Conservation (phyloP, 2,329 filamentous ascomycete genomes). For the Dryadomyces quercivorus region DNA sequence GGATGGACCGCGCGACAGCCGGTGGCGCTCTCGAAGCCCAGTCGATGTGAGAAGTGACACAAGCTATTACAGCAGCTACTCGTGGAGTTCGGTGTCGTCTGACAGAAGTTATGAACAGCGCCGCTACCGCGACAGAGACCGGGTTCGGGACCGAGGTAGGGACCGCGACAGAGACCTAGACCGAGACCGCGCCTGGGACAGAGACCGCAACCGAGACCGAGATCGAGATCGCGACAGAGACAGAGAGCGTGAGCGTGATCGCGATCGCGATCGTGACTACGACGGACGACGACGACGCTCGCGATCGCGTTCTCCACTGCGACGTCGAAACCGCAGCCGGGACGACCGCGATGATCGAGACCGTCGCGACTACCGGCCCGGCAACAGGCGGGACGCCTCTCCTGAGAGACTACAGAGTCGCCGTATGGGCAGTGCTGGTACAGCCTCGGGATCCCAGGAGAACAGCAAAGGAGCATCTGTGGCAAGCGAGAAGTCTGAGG, state of each 20-base stretch:
- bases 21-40: conserved; percentile 50
- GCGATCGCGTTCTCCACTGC: conserved; percentile 45
- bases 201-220: conserved; percentile 4
- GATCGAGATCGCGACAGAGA: conserved; percentile 3
- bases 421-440: conserved; percentile 31
- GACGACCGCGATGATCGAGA: conserved; percentile 28
- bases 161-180: conserved; percentile 9
- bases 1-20: conserved; percentile 36
- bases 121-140: conserved; percentile 39
- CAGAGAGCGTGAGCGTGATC: conserved; percentile 35
- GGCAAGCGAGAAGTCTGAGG: conserved; percentile 42
- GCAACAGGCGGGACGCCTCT: conserved; percentile 57
- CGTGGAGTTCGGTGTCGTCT: conserved; percentile 20
- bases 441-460: background rate
- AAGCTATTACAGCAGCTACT: background rate
- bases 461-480: background rate
- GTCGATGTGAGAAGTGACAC: conserved; percentile 38
- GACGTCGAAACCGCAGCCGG: conserved; percentile 48
- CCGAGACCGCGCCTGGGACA: conserved; percentile 12
- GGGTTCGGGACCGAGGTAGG: conserved; percentile 37
- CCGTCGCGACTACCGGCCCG: conserved; percentile 46
- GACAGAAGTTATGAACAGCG: conserved; percentile 33
- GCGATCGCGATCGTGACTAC: conserved; percentile 52
- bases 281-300: conserved; percentile 54
- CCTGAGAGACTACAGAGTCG: conserved; percentile 51